phyloP scores from a whole-genome alignment of 768 basidiomycete species.

The Cubamyces lactineus region DNA sequence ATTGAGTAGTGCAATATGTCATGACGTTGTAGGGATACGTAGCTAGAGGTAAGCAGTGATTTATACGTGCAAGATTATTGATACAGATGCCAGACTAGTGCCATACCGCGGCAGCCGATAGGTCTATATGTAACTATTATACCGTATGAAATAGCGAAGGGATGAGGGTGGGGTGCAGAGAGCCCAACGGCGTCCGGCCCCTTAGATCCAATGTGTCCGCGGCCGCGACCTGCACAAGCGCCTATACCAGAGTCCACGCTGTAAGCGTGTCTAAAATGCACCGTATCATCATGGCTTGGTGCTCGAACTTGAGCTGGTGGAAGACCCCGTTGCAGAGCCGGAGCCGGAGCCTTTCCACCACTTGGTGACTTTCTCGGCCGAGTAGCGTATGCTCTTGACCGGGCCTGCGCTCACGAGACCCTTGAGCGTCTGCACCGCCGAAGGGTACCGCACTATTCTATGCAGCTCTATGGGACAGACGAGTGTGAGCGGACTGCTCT shows the following conservation, averaged over 20 bases:
- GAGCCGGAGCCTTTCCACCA: conserved; percentile 59
- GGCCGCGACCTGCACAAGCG: conserved; percentile 17
- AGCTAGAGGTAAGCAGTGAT: conserved; percentile 12
- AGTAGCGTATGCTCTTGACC: conserved; percentile 77
- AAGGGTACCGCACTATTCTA: conserved; percentile 79
- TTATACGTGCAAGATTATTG: conserved; percentile 24
- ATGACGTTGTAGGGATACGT: not conserved
- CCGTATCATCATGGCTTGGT: not conserved
- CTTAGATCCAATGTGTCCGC: conserved; percentile 2
- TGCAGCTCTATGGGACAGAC: conserved; percentile 59
- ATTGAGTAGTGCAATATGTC: not conserved
- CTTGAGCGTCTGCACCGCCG: conserved; percentile 83
- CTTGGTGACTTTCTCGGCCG: conserved; percentile 77
- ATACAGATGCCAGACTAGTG: conserved; percentile 25
- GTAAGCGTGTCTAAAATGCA: not conserved
- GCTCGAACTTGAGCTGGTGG: not conserved
- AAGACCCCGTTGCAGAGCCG: not conserved
- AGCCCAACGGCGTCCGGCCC: not conserved
- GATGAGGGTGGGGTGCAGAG: not conserved
- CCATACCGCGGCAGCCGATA: conserved; percentile 10
- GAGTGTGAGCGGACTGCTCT: not conserved
- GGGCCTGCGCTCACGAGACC: conserved; percentile 84
- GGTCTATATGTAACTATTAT: conserved; percentile 20
- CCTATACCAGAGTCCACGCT: not conserved
- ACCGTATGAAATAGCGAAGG: conserved; percentile 13